These are phyloP conservation scores for Ramularia collo-cygni DNA, from an alignment of 2,329 filamentous ascomycete species.

Conservation along the genomic window DNA sequence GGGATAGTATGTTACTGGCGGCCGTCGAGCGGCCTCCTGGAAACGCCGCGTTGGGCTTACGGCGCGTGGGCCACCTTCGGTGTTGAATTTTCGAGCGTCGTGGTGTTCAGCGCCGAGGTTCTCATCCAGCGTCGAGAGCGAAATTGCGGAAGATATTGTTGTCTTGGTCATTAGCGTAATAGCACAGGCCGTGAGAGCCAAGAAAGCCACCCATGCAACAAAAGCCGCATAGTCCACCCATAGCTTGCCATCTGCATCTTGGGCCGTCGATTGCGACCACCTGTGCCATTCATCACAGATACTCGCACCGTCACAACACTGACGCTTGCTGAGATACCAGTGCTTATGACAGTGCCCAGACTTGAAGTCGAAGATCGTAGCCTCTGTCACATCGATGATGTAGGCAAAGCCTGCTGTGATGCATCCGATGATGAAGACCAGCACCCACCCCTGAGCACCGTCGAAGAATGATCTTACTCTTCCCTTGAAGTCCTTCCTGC, in stretches of 20 bases:
- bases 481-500: constrained; percentile 38
- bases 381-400: constrained; percentile 48
- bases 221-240: constrained; percentile 76
- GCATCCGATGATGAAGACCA: constrained; percentile 47
- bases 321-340: no score
- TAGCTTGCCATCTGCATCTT: constrained; percentile 41
- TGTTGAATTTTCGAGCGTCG: constrained; percentile 27
- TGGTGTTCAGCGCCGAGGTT: constrained; percentile 68
- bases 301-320: no score
- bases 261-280: constrained; percentile 38
- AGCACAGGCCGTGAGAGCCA: constrained; percentile 67
- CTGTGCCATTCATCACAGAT: no score
- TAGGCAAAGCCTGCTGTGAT: constrained; percentile 52
- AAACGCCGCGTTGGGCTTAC: constrained; percentile 35
- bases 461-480: constrained; percentile 40
- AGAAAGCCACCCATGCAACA: constrained; percentile 60
- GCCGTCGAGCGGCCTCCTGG: constrained; percentile 25
- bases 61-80: constrained; percentile 34
- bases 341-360: constrained; percentile 30
- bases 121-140: constrained; percentile 82
- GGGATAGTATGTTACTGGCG: constrained; percentile 53
- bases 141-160: constrained; percentile 80
- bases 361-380: constrained; percentile 52
- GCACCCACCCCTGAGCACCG: constrained; percentile 50
- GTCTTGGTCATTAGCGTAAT: constrained; percentile 89